A percentile compares a stretch with the other conserved stretches of the same genome.
phyloP scores from a whole-genome alignment of 306 rosid species.

The Sesbania bispinosa region DNA sequence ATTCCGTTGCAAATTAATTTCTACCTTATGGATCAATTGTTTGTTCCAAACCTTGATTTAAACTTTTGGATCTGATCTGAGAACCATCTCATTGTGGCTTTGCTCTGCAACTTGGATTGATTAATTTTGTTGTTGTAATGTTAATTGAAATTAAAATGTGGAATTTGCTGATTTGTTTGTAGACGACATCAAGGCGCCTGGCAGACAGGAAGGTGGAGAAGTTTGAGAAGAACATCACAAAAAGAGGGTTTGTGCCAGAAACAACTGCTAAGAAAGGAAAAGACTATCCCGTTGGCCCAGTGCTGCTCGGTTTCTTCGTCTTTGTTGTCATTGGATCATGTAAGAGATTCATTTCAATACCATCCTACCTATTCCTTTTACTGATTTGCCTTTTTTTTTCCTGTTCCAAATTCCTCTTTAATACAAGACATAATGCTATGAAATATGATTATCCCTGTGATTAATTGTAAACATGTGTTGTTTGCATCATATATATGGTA shows the following conservation, averaged over 20 bases:
- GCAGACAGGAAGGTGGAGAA: slow-evolving; percentile 86
- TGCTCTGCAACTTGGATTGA: not conserved
- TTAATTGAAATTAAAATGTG: slow-evolving; percentile 15
- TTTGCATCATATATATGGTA: not conserved
- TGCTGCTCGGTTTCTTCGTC: slow-evolving; percentile 88
- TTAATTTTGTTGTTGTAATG: not conserved
- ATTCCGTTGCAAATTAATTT: not conserved
- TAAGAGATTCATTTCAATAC: slow-evolving; percentile 31
- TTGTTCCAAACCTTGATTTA: too few relatives aligned
- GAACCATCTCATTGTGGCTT: not conserved
- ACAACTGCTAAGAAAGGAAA: slow-evolving; percentile 73
- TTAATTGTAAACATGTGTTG: not conserved
- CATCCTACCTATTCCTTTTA: not conserved
- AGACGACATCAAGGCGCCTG: slow-evolving; percentile 96
- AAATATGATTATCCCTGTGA: not conserved
- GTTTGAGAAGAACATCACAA: slow-evolving; percentile 87
- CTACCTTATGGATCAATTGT: not conserved
- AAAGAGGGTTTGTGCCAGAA: slow-evolving; percentile 92
- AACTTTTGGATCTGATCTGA: slow-evolving; percentile 15
- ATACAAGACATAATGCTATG: not conserved
- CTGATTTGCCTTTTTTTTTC: not conserved
- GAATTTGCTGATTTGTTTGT: slow-evolving; percentile 6
- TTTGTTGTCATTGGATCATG: slow-evolving; percentile 98
- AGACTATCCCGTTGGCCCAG: slow-evolving; percentile 92
- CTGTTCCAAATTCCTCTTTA: not conserved